phyloP scores from a whole-genome alignment of 1,139 yeast genomes.

The Arxiozyma telluris region DNA sequence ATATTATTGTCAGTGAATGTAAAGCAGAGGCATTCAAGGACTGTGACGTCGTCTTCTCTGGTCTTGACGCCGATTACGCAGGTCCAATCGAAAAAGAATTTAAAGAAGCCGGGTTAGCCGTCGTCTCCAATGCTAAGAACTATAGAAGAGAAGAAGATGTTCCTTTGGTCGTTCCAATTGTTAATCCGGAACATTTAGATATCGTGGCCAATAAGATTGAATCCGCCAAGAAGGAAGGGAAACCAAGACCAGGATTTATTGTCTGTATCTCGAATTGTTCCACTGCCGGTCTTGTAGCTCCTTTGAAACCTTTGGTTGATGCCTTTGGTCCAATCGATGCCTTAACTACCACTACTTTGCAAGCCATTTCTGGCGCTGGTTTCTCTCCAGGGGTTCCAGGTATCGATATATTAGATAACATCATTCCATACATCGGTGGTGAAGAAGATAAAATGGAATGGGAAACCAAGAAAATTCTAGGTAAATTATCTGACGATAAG shows the following conservation, averaged over 20 bases:
- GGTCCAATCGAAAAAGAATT: slow-evolving; percentile 86
- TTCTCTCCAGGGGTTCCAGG: slow-evolving; percentile 97
- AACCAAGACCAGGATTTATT: slow-evolving; percentile 64
- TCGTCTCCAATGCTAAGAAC: slow-evolving; percentile 92
- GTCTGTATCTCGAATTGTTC: slow-evolving; percentile 97
- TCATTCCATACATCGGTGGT: slow-evolving; percentile 89
- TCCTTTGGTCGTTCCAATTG: slow-evolving; percentile 91
- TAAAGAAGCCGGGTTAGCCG: slow-evolving; percentile 69
- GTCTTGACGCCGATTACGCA: slow-evolving; percentile 88
- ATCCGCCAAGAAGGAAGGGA: slow-evolving; percentile 45
- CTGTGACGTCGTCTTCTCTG: slow-evolving; percentile 92
- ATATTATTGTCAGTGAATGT: slow-evolving; percentile 68
- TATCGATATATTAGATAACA: slow-evolving; percentile 87
- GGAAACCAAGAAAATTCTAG: slow-evolving; percentile 94
- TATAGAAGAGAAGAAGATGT: slow-evolving; percentile 83
- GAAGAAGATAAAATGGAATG: slow-evolving; percentile 98
- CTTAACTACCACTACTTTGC: slow-evolving; percentile 84
- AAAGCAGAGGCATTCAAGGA: slow-evolving; percentile 64
- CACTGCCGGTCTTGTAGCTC: slow-evolving; percentile 96
- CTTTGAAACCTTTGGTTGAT: slow-evolving; percentile 84
- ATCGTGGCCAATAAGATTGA: slow-evolving; percentile 56
- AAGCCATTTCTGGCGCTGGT: slow-evolving; percentile 98
- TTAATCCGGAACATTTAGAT: slow-evolving; percentile 85
- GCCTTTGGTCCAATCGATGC: slow-evolving; percentile 82
- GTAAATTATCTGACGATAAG: slow-evolving; percentile 46